Conservation (phyloP, 208 protist species). For the Cochliopodium minus region DNA sequence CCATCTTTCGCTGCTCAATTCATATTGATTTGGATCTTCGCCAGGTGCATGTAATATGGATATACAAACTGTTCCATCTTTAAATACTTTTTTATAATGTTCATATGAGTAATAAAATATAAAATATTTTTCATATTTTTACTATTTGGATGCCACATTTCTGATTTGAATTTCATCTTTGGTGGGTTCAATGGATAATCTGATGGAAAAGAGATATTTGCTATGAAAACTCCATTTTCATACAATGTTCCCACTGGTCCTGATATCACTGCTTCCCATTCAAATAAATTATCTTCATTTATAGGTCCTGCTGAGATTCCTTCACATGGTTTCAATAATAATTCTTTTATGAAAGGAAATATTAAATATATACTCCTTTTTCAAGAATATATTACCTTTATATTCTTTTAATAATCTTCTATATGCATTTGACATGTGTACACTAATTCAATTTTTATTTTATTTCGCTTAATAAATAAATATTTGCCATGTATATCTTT, state of each 20-base stretch:
- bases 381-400: too few species aligned
- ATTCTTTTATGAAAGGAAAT: conserved; percentile 5
- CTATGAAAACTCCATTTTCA: conserved; percentile 34
- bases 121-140: not conserved
- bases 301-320: conserved; percentile 27
- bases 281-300: conserved; percentile 30
- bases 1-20: conserved; percentile 31
- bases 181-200: conserved; percentile 50
- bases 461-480: too few species aligned
- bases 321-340: conserved; percentile 34
- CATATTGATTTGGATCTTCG: conserved; percentile 38
- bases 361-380: too few species aligned
- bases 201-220: conserved; percentile 33
- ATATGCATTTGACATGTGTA: too few species aligned
- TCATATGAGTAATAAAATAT: too few species aligned
- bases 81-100: conserved; percentile 22
- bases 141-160: conserved; percentile 57
- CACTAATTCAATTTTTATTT: too few species aligned
- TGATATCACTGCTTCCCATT: conserved; percentile 24
- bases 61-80: conserved; percentile 59
- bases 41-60: conserved; percentile 59
- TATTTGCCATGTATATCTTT: too few species aligned
- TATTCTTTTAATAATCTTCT: too few species aligned
- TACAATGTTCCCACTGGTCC: conserved; percentile 11
- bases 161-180: conserved; percentile 38